Evolutionary conservation across 108 stramenopile species (phyloP).

Genomic region (Nannochloropsis salina): DNA sequence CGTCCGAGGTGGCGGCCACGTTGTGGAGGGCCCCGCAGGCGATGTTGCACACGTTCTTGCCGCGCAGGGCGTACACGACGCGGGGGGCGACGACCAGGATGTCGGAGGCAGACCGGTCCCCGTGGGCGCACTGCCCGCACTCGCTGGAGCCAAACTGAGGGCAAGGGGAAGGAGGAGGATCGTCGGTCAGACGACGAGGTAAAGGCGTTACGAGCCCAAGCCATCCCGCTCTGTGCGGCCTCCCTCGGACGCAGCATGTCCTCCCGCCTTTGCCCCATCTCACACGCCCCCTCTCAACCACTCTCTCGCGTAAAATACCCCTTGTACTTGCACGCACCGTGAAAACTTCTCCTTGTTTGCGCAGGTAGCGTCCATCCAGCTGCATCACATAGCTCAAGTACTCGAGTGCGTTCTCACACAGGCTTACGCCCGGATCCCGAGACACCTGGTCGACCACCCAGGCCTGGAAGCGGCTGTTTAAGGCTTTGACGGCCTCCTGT

Average conservation of each 20-base stretch:
- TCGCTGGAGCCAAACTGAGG: conserved; percentile 58
- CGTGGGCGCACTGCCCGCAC: conserved; percentile 59
- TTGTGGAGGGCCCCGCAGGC: conserved; percentile 74
- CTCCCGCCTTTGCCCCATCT: too few relatives aligned
- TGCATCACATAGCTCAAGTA: background rate
- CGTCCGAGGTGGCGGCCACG: conserved; percentile 61
- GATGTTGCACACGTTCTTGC: conserved; percentile 51
- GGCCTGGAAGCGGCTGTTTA: background rate
- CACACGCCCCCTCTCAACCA: too few relatives aligned
- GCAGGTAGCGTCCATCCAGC: background rate
- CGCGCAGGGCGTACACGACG: conserved; percentile 46
- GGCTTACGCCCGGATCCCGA: background rate
- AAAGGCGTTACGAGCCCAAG: too few relatives aligned
- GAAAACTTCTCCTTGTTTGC: background rate
- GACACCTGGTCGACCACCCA: background rate
- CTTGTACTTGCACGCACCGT: background rate
- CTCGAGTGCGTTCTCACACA: background rate
- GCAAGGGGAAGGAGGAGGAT: background rate
- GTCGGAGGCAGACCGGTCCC: conserved; percentile 24
- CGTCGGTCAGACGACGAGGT: too few relatives aligned
- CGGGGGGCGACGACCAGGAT: conserved; percentile 31
- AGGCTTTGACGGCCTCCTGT: conserved; percentile 17
- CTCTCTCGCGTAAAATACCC: too few relatives aligned
- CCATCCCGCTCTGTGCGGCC: too few relatives aligned
- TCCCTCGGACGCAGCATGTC: too few relatives aligned